A percentile compares a stretch with the other conserved stretches of the same genome.
Evolutionary conservation across 768 basidiomycete species (phyloP).

Genomic region (Russula compacta): DNA sequence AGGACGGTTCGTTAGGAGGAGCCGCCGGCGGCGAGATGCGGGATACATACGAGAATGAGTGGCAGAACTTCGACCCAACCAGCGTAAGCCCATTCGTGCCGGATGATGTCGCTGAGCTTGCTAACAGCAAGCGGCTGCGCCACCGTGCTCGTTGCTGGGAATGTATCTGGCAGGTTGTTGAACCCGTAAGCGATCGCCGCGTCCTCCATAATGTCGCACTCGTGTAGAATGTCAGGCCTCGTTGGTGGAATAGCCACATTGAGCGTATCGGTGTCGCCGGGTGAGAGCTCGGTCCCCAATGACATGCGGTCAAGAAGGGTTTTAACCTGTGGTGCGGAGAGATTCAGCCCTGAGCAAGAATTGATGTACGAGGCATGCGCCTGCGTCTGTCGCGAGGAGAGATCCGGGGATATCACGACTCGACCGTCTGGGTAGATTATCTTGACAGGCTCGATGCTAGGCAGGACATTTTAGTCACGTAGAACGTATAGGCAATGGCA

Average conservation of each 20-base stretch:
- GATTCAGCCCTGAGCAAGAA: slow-evolving; percentile 81
- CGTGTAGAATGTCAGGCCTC: slow-evolving; percentile 96
- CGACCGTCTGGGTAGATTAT: slow-evolving; percentile 73
- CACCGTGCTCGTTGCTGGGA: slow-evolving; percentile 91
- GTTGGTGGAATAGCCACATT: slow-evolving; percentile 80
- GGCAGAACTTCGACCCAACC: slow-evolving; percentile 96
- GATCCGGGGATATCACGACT: slow-evolving; percentile 67
- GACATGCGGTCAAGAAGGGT: slow-evolving; percentile 80
- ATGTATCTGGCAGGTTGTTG: slow-evolving; percentile 87
- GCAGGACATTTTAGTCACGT: neutral
- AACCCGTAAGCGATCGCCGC: slow-evolving; percentile 96
- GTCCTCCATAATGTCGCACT: slow-evolving; percentile 98
- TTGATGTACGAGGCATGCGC: slow-evolving; percentile 91
- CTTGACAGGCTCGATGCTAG: slow-evolving; percentile 88
- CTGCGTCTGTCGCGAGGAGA: slow-evolving; percentile 59
- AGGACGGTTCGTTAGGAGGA: neutral
- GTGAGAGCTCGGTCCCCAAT: slow-evolving; percentile 45
- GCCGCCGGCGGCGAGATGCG: neutral
- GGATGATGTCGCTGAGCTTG: slow-evolving; percentile 80
- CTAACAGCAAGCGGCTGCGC: slow-evolving; percentile 87
- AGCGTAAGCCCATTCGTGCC: slow-evolving; percentile 85
- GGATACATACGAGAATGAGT: slow-evolving; percentile 68
- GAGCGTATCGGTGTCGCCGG: slow-evolving; percentile 54
- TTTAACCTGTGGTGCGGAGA: slow-evolving; percentile 57
- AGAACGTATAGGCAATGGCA: slow-evolving; percentile 1